Base-by-base conservation (phyloP, 2,329 filamentous ascomycete genomes). In the Pseudogymnoascus sp. region DNA sequence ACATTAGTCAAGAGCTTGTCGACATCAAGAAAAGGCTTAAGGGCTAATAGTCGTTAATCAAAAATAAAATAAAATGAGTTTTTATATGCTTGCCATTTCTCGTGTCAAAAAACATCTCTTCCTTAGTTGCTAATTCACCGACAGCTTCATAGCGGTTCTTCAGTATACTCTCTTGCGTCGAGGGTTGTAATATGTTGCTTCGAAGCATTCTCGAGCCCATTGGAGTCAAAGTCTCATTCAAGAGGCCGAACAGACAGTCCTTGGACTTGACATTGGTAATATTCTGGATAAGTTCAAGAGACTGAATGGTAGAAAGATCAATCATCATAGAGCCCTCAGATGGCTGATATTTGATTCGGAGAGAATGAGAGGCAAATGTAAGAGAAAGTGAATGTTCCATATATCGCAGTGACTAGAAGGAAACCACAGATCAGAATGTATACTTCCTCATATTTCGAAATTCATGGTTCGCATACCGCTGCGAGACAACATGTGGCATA, bases 251-350 rank as follows among this genome's bases (percentile, higher is more conserved):
- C 0, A 99, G 79, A 68, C 89, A 93, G 41, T 93, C 85, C 67
- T 87, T 90, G 0, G 92, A 96, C 68, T 89, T 92, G 0, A 86
- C 72, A 69, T 89, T 87, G 11, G 90, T 87, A 0, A 93, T 73
- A 68, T 97, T 99, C 71, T 96, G 92, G 25, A 98, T 89, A 5
- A 99, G 81, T 74, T 99, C 95, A 2, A 99, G 80, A 0, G 92
- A 92, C 39, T 88, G 83, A 28, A 97, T 91, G 0, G 93, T 96
- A 0, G 91, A 89, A 2, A 95, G 82, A 71, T 97, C 93, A 69
- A 98, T 96, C 84, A 96, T 91, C 93, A 98, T 96, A 0, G 92
- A 90, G 23, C 93, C 90, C 72, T 96, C 90, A 0, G 92, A 92
- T 0, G 92, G 89, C 71, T 93, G 88, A 69, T 96, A 97, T 67